A percentile compares a stretch with the other conserved stretches of the same genome.
Evolutionary conservation across 257 asterid species (phyloP).

Genomic region (Cruciata laevipes): DNA sequence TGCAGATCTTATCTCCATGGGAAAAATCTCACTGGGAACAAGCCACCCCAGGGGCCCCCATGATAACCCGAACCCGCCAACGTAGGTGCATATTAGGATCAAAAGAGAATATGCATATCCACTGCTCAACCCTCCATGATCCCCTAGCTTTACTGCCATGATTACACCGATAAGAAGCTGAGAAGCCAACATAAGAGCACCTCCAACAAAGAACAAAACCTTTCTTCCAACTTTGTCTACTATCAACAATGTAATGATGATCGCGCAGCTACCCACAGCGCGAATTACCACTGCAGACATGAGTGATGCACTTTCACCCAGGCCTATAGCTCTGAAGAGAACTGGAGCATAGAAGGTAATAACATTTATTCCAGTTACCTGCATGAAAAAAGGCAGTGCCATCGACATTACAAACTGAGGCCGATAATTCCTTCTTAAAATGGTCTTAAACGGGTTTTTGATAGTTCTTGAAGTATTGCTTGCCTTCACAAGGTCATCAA

Average conservation of each 20-base stretch:
- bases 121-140: constrained; percentile 38
- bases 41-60: constrained; percentile 80
- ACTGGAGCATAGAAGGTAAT: constrained; percentile 66
- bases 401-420: constrained; percentile 65
- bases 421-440: constrained; percentile 31
- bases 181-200: constrained; percentile 38
- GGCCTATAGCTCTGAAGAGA: constrained; percentile 53
- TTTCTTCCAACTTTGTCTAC: constrained; percentile 56
- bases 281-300: constrained; percentile 51
- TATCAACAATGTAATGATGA: constrained; percentile 29
- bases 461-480: constrained; percentile 27
- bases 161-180: constrained; percentile 43
- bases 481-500: constrained; percentile 48
- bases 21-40: constrained; percentile 61
- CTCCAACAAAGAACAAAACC: constrained; percentile 34
- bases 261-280: constrained; percentile 30
- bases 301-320: constrained; percentile 56
- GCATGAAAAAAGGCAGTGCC: constrained; percentile 63
- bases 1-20: constrained; percentile 52
- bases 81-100: constrained; percentile 39
- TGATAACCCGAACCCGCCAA: constrained; percentile 55
- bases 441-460: constrained; percentile 24
- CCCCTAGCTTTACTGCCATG: constrained; percentile 42
- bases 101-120: constrained; percentile 31
- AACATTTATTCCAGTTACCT: constrained; percentile 61